Evolutionary conservation across 163 green algal species (phyloP).

Genomic region (Trebouxiophyceae sp.): DNA sequence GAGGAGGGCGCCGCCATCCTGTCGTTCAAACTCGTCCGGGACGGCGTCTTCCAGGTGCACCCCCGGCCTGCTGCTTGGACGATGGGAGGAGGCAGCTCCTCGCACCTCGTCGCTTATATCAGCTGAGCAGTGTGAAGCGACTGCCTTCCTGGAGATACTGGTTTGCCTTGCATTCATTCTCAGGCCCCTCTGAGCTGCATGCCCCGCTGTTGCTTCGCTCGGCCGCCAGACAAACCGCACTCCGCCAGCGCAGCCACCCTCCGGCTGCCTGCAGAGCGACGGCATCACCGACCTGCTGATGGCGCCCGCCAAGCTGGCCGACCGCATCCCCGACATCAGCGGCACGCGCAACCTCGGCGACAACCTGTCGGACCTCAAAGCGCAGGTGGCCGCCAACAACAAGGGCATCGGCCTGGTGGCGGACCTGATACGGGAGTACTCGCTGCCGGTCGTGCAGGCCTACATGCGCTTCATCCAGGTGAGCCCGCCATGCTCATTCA

Average conservation of each 20-base stretch:
- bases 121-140: too few relatives aligned
- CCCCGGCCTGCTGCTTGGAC: too few relatives aligned
- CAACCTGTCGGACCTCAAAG: slow-evolving; percentile 88
- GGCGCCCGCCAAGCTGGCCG: slow-evolving; percentile 42
- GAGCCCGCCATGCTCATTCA: too few relatives aligned
- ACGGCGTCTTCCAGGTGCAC: slow-evolving; percentile 57
- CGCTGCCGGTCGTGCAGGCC: slow-evolving; percentile 66
- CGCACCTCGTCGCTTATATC: too few relatives aligned
- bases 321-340: slow-evolving; percentile 45
- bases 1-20: slow-evolving; percentile 93
- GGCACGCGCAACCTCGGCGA: slow-evolving; percentile 79
- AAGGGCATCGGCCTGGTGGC: slow-evolving; percentile 81
- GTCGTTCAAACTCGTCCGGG: slow-evolving; percentile 85
- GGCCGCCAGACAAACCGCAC: too few relatives aligned
- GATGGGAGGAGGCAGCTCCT: too few relatives aligned
- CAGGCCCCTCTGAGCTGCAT: too few relatives aligned
- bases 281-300: slow-evolving; percentile 79
- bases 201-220: too few relatives aligned
- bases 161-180: too few relatives aligned
- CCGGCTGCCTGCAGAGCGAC: slow-evolving; percentile 73
- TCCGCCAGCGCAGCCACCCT: too few relatives aligned
- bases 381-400: slow-evolving; percentile 92
- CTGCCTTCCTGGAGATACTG: too few relatives aligned
- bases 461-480: slow-evolving; percentile 98
- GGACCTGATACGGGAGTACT: slow-evolving; percentile 85